These are phyloP conservation scores for Peronospora destructor DNA, from an alignment of 352 stramenopile species.

Conservation along the genomic window DNA sequence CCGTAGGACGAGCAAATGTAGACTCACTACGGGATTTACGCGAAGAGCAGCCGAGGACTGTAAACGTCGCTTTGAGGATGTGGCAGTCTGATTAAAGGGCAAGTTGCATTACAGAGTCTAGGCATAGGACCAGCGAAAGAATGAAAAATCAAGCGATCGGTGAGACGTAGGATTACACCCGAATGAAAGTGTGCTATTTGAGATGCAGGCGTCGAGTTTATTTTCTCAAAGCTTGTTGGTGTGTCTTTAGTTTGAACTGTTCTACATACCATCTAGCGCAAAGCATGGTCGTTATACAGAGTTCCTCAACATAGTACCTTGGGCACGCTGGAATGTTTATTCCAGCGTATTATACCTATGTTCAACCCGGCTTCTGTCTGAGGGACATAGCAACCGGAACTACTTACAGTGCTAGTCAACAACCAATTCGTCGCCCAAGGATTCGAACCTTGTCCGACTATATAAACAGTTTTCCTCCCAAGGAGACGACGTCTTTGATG, in stretches of 20 bases:
- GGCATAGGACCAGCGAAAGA: neutral
- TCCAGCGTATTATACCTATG: too few relatives aligned
- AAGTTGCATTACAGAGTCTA: conserved; percentile 1
- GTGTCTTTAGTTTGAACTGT: neutral
- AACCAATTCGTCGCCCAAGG: too few relatives aligned
- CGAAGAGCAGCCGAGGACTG: neutral
- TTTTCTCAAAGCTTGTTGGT: neutral
- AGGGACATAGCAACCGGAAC: too few relatives aligned
- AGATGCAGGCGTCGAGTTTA: conserved; percentile 6
- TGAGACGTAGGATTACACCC: conserved; percentile 12
- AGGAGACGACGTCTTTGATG: too few relatives aligned
- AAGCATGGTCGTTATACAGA: neutral
- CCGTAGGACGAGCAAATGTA: conserved; percentile 55
- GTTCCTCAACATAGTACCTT: neutral
- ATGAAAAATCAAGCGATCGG: neutral
- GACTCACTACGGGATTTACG: neutral
- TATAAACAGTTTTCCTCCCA: too few relatives aligned
- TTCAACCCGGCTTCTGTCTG: too few relatives aligned
- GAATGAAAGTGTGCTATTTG: conserved; percentile 27
- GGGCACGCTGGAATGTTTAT: too few relatives aligned
- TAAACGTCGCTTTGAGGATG: neutral
- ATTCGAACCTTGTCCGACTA: too few relatives aligned
- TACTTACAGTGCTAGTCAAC: too few relatives aligned
- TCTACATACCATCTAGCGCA: neutral
- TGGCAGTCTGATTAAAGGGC: neutral